Evolutionary conservation across 1,284 basidiomycete species (phyloP).

Genomic region (Boletus mariae): DNA sequence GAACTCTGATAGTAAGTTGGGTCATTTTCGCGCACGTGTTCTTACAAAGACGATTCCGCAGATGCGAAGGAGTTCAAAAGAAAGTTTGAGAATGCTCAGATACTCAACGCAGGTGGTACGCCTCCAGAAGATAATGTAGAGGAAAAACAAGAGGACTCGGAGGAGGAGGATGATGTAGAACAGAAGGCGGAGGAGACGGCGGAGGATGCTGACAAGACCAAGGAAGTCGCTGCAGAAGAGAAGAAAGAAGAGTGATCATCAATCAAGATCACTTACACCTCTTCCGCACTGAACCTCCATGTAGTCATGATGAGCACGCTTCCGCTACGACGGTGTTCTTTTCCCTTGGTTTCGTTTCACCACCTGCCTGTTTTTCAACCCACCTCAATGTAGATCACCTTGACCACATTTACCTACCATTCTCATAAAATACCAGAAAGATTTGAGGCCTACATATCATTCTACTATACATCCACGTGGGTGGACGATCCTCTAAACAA

Average conservation of each 20-base stretch:
- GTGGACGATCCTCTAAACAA: neutral
- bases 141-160: slow-evolving; percentile 30
- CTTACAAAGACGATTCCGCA: slow-evolving; percentile 32
- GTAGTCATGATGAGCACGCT: slow-evolving; percentile 10
- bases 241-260: slow-evolving; percentile 26
- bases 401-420: slow-evolving; percentile 26
- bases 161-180: slow-evolving; percentile 28
- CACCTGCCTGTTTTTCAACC: slow-evolving; percentile 7
- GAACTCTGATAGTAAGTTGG: slow-evolving; percentile 88
- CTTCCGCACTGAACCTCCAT: slow-evolving; percentile 3
- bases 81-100: slow-evolving; percentile 83
- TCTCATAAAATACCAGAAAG: slow-evolving; percentile 30
- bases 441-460: slow-evolving; percentile 1
- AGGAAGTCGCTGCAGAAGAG: slow-evolving; percentile 25
- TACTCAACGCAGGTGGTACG: slow-evolving; percentile 51
- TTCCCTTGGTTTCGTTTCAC: slow-evolving; percentile 7
- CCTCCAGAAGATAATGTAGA: slow-evolving; percentile 31
- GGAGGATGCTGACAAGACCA: slow-evolving; percentile 32
- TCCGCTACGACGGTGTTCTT: slow-evolving; percentile 6
- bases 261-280: too few species aligned
- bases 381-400: slow-evolving; percentile 32
- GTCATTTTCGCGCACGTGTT: neutral
- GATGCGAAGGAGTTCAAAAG: slow-evolving; percentile 87
- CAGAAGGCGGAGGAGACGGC: slow-evolving; percentile 28
- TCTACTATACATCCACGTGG: neutral